A percentile compares a stretch with the other conserved stretches of the same genome.
Evolutionary conservation across 2,329 filamentous ascomycete species (phyloP).

Genomic region (Hypomyces rosellus): DNA sequence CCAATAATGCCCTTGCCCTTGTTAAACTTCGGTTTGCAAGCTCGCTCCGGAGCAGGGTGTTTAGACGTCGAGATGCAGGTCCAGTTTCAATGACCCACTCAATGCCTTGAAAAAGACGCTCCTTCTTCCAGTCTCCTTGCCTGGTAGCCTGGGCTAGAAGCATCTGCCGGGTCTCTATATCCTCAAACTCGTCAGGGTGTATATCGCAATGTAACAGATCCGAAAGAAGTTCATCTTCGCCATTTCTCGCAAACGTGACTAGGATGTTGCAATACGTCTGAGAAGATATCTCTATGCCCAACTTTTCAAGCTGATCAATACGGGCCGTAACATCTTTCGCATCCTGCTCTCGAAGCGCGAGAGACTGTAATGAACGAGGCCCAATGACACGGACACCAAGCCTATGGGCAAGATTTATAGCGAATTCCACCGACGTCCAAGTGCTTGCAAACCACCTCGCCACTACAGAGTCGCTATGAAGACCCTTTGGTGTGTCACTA

Average conservation of each 20-base stretch:
- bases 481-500: constrained; percentile 12
- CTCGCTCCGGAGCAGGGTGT: constrained; percentile 14
- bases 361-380: constrained; percentile 68
- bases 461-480: constrained; percentile 49
- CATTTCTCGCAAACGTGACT: constrained; percentile 53
- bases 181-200: constrained; percentile 51
- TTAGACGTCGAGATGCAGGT: constrained; percentile 19
- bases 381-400: constrained; percentile 69
- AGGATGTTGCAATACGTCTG: constrained; percentile 62
- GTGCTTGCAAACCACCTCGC: constrained; percentile 73
- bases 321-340: constrained; percentile 50
- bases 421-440: constrained; percentile 65
- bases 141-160: constrained; percentile 29
- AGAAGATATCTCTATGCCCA: constrained; percentile 56
- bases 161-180: constrained; percentile 33
- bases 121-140: constrained; percentile 32
- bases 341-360: constrained; percentile 59
- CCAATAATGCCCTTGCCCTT: constrained; percentile 22
- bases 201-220: constrained; percentile 44
- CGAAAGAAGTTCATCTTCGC: constrained; percentile 44
- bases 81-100: constrained; percentile 22
- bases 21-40: constrained; percentile 15
- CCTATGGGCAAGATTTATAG: constrained; percentile 62
- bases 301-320: constrained; percentile 53
- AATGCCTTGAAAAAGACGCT: constrained; percentile 39